Evolutionary conservation across 73 alveolate genomes (phyloP).

Genomic region (Effrenium voratum): DNA sequence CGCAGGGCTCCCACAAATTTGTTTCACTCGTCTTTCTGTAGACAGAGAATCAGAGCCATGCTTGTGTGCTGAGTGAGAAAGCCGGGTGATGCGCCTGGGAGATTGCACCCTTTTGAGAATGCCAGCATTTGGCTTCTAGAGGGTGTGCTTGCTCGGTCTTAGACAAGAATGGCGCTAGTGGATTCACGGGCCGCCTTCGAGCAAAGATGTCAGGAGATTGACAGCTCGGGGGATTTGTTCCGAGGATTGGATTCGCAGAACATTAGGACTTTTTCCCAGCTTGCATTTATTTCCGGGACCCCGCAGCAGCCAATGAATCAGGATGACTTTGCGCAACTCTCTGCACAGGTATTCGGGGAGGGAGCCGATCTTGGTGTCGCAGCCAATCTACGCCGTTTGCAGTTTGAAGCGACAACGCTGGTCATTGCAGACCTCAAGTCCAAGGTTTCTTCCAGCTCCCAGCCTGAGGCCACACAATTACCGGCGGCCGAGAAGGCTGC

Average conservation of each 20-base stretch:
- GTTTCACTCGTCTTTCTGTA: too few species aligned
- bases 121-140: too few species aligned
- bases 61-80: too few species aligned
- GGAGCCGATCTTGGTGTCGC: not conserved
- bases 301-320: not conserved
- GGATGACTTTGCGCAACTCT: not conserved
- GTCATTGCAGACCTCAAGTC: not conserved
- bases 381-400: not conserved
- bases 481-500: constrained; percentile 25
- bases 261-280: not conserved
- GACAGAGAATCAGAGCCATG: too few species aligned
- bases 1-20: too few species aligned
- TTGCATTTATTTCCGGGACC: not conserved
- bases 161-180: not conserved
- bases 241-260: not conserved
- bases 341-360: not conserved
- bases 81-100: too few species aligned
- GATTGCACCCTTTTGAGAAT: too few species aligned
- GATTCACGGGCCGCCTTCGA: constrained; percentile 2
- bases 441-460: not conserved
- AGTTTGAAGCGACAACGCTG: not conserved
- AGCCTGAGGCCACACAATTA: not conserved
- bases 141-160: not conserved
- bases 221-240: not conserved
- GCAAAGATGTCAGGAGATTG: not conserved